Percentiles rank a stretch among this genome's conserved stretches.
These are phyloP conservation scores for Botrytis byssoidea DNA, from an alignment of 2,329 filamentous ascomycete genomes.

Conservation along the genomic window DNA sequence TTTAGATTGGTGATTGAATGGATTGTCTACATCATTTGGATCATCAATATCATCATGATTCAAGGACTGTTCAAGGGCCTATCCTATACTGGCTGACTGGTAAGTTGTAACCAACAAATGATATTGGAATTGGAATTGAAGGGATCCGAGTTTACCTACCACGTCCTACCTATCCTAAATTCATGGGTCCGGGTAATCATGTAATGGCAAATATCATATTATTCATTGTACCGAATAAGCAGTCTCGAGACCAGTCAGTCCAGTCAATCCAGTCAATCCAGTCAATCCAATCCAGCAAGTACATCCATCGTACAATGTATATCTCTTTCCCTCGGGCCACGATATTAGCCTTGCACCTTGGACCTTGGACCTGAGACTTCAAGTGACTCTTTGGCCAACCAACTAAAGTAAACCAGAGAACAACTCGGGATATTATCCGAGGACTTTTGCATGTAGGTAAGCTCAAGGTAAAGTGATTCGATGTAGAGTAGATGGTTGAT, in stretches of 20 bases:
- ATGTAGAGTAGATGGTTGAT: neutral
- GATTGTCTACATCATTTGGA: neutral
- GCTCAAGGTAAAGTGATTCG: too few relatives aligned
- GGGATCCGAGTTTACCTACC: neutral
- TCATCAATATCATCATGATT: neutral
- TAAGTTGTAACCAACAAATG: neutral
- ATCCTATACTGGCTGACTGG: too few relatives aligned
- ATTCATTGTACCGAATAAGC: neutral
- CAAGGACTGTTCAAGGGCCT: neutral
- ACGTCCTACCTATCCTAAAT: neutral
- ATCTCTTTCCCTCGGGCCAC: neutral
- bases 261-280: neutral
- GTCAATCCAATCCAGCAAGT: neutral
- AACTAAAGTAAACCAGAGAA: neutral
- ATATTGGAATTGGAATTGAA: neutral
- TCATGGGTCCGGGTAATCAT: neutral
- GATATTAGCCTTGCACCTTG: neutral
- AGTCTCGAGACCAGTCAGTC: neutral
- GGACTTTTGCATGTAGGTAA: neutral
- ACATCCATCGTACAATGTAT: neutral
- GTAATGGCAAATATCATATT: neutral
- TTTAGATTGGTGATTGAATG: neutral
- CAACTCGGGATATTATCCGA: constrained; percentile 1
- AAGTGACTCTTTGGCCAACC: neutral
- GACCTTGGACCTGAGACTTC: neutral